phyloP scores from a whole-genome alignment of 129 eudicot species.

The Chrysanthemum lavandulifolium region DNA sequence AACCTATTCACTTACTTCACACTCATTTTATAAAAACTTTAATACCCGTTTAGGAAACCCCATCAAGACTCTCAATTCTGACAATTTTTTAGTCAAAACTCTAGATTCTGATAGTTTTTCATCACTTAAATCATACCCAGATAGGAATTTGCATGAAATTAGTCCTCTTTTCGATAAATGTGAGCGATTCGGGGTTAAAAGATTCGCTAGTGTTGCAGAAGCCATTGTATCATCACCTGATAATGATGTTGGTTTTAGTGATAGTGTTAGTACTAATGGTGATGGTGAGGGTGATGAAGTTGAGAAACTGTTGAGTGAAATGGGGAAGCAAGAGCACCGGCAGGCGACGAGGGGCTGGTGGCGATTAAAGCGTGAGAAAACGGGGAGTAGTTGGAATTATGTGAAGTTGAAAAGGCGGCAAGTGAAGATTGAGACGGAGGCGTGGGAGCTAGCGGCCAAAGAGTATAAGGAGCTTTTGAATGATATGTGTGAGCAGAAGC shows the following conservation, averaged over 20 bases:
- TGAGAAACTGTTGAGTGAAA: conserved; percentile 52
- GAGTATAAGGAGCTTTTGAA: conserved; percentile 72
- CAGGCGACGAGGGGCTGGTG: conserved; percentile 26
- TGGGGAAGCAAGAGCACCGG: conserved; percentile 52
- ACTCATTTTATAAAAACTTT: conserved; percentile 23
- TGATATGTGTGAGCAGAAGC: conserved; percentile 83
- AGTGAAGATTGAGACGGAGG: conserved; percentile 78
- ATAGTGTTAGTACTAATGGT: conserved; percentile 26
- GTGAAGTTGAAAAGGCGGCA: conserved; percentile 58
- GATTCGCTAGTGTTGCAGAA: conserved; percentile 67
- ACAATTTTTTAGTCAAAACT: background rate
- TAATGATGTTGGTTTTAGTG: too few species aligned
- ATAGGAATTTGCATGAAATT: conserved; percentile 33
- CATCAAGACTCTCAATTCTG: too few species aligned
- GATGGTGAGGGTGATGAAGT: conserved; percentile 69
- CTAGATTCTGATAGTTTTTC: conserved; percentile 15
- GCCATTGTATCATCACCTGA: conserved; percentile 36
- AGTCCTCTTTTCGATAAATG: conserved; percentile 27
- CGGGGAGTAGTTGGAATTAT: conserved; percentile 47
- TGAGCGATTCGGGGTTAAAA: conserved; percentile 14
- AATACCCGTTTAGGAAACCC: background rate
- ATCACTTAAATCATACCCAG: conserved; percentile 26
- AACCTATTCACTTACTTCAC: conserved; percentile 23
- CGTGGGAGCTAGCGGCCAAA: conserved; percentile 75
- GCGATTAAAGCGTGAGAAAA: conserved; percentile 26